A percentile compares a stretch with the other conserved stretches of the same genome.
Conservation (phyloP, 2,329 filamentous ascomycete species). For the Verticillium dahliae region DNA sequence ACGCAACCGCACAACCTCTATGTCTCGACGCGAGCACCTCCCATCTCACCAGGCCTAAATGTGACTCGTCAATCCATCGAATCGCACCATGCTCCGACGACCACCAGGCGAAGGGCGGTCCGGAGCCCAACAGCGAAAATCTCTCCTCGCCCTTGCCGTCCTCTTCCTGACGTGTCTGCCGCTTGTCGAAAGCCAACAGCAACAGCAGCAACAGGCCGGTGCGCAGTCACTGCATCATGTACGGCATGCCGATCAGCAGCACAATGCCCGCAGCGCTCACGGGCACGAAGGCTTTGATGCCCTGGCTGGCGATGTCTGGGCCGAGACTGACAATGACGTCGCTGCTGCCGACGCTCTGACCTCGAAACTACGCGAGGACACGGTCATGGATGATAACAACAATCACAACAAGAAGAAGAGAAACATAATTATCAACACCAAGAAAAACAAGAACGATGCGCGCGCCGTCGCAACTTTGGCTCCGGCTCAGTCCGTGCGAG, state of each 20-base stretch:
- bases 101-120: conserved; percentile 51
- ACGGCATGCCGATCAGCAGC: conserved; percentile 5
- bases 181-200: conserved; percentile 58
- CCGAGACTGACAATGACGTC: conserved; percentile 19
- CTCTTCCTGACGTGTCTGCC: conserved; percentile 49
- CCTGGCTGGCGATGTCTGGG: conserved; percentile 19
- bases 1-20: conserved; percentile 3
- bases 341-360: conserved; percentile 8
- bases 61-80: neutral
- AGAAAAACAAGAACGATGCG: conserved; percentile 57
- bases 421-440: conserved; percentile 20
- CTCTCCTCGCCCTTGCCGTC: conserved; percentile 49
- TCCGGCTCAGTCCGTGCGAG: conserved; percentile 94
- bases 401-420: conserved; percentile 30
- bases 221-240: conserved; percentile 3
- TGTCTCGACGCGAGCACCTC: conserved; percentile 7
- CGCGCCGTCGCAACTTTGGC: conserved; percentile 96
- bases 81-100: conserved; percentile 54
- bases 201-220: conserved; percentile 40
- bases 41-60: conserved; percentile 3
- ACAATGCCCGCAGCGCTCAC: conserved; percentile 3
- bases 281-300: conserved; percentile 16
- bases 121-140: conserved; percentile 37
- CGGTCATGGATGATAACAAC: conserved; percentile 11
- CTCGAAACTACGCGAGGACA: conserved; percentile 7